Percentiles rank a stretch among this genome's conserved stretches.
Conservation (phyloP, 73 alveolate genomes). For the Tetrahymena elliotti region DNA sequence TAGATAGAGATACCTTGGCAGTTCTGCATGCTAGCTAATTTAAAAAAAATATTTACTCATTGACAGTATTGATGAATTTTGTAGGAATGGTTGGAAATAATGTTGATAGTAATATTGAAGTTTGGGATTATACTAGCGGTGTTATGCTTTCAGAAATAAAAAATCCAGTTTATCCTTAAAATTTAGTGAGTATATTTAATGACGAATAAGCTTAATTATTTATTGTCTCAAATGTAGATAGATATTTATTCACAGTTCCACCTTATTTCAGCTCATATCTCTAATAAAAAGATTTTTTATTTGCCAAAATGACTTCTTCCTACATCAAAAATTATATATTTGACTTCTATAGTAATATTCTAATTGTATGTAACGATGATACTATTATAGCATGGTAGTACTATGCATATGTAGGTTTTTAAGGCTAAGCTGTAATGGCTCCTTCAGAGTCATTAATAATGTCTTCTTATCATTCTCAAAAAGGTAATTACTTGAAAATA, state of each 20-base stretch:
- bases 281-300: not conserved
- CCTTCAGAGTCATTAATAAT: not conserved
- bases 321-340: not conserved
- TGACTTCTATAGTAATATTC: not conserved
- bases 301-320: not conserved
- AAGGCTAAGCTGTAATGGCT: not conserved
- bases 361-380: not conserved
- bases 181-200: not conserved
- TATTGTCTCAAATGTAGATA: not conserved
- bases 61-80: not conserved
- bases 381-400: not conserved
- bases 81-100: not conserved
- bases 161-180: not conserved
- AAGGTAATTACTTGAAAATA: too few species aligned
- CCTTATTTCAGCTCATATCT: not conserved
- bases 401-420: not conserved
- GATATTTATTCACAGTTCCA: not conserved
- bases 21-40: not conserved
- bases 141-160: not conserved
- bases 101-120: not conserved
- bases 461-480: not conserved
- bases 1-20: not conserved
- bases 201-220: not conserved
- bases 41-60: not conserved
- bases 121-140: not conserved